A percentile compares a stretch with the other conserved stretches of the same genome.
Conservation (phyloP, 495 filamentous ascomycete species). For the Trichoderma reesei region DNA sequence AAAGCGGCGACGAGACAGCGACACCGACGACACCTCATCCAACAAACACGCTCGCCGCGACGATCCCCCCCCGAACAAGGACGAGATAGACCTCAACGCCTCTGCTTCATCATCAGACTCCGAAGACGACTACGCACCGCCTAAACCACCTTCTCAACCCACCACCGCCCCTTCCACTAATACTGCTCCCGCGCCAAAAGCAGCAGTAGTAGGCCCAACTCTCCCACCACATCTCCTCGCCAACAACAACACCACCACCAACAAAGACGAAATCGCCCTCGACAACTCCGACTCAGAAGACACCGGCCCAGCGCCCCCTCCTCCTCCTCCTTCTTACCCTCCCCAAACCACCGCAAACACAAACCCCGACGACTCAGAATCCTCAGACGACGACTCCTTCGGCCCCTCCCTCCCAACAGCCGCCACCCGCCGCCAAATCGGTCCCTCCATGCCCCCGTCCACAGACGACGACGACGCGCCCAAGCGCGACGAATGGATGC, state of each 20-base stretch:
- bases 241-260: too few relatives aligned
- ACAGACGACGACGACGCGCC: slow-evolving; percentile 24
- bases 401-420: slow-evolving; percentile 64
- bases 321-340: slow-evolving; percentile 15
- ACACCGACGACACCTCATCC: not conserved
- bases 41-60: not conserved
- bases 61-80: not conserved
- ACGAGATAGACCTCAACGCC: slow-evolving; percentile 26
- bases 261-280: slow-evolving; percentile 22
- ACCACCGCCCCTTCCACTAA: too few relatives aligned
- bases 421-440: slow-evolving; percentile 20
- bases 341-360: slow-evolving; percentile 17
- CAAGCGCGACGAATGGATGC: slow-evolving; percentile 88
- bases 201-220: slow-evolving; percentile 27
- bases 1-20: slow-evolving; percentile 13
- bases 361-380: slow-evolving; percentile 28
- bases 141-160: slow-evolving; percentile 7
- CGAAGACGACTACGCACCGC: slow-evolving; percentile 29
- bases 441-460: slow-evolving; percentile 14
- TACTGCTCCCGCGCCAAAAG: too few relatives aligned
- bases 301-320: slow-evolving; percentile 7
- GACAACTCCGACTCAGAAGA: slow-evolving; percentile 14
- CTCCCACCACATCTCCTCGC: slow-evolving; percentile 16
- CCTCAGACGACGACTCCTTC: slow-evolving; percentile 38
- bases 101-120: slow-evolving; percentile 18